phyloP scores from a whole-genome alignment of 1,284 basidiomycete genomes.

The Sphaerobolus stellatus region DNA sequence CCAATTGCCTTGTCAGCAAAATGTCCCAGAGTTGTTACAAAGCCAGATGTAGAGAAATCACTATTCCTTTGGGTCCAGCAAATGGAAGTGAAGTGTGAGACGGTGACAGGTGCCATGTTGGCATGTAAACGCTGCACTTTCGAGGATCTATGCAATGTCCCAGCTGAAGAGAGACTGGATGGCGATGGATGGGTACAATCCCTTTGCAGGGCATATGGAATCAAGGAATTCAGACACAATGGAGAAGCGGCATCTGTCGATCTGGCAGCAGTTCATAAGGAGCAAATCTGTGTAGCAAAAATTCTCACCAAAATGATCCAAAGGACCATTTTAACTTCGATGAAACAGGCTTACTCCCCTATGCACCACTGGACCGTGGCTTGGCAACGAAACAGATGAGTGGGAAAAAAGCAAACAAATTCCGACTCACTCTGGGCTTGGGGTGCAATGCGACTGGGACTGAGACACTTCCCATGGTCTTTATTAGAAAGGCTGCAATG shows the following conservation, averaged over 20 bases:
- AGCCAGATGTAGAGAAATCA: too few relatives aligned
- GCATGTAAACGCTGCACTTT: too few relatives aligned
- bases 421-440: constrained; percentile 29
- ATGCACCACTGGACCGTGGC: constrained; percentile 22
- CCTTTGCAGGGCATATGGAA: too few relatives aligned
- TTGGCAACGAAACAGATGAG: constrained; percentile 21
- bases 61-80: too few relatives aligned
- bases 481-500: constrained; percentile 30
- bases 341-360: constrained; percentile 36
- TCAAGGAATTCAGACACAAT: constrained; percentile 31
- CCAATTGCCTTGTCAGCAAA: too few relatives aligned
- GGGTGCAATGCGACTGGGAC: constrained; percentile 32
- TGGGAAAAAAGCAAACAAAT: constrained; percentile 27
- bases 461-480: constrained; percentile 25
- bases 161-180: too few relatives aligned
- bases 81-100: too few relatives aligned
- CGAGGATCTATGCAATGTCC: too few relatives aligned
- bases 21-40: too few relatives aligned
- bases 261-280: constrained; percentile 18
- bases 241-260: constrained; percentile 32
- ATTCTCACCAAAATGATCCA: constrained; percentile 21
- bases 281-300: constrained; percentile 21
- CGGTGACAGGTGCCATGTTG: too few relatives aligned
- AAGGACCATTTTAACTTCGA: constrained; percentile 39
- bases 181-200: too few relatives aligned